Percentiles rank a stretch among this genome's conserved stretches.
Conservation (phyloP, 768 basidiomycete species). For the Phylloporus sp. region DNA sequence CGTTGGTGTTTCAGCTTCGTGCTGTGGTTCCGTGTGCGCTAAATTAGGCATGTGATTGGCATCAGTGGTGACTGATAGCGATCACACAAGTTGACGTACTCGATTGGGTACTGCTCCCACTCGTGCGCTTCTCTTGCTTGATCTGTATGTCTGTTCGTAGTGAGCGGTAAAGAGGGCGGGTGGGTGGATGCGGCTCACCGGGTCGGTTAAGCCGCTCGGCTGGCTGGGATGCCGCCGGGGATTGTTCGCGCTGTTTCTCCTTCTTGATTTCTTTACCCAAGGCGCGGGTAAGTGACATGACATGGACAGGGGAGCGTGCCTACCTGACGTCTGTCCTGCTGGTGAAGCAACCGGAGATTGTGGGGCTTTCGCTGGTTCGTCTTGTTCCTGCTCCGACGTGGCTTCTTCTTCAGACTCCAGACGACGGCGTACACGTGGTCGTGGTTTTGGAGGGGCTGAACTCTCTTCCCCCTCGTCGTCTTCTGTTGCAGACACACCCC, state of each 20-base stretch:
- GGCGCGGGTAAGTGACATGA: neutral
- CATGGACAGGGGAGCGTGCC: neutral
- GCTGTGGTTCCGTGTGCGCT: constrained; percentile 5
- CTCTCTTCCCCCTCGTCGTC: constrained; percentile 9
- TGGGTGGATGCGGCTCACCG: constrained; percentile 1
- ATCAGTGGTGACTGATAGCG: neutral
- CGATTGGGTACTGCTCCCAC: neutral
- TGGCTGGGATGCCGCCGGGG: neutral
- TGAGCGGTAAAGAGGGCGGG: neutral
- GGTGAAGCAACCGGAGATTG: constrained; percentile 1
- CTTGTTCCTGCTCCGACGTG: constrained; percentile 1
- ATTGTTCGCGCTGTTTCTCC: neutral
- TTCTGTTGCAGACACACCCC: neutral
- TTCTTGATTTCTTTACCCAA: constrained; percentile 4
- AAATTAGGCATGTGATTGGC: neutral
- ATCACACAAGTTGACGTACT: constrained; percentile 8
- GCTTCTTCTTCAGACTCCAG: constrained; percentile 10
- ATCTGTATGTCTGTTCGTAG: constrained; percentile 9
- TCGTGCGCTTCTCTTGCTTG: constrained; percentile 17
- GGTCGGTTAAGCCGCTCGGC: neutral
- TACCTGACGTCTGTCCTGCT: constrained; percentile 1
- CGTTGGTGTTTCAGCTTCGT: neutral
- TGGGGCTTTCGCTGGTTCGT: neutral
- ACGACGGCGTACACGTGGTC: constrained; percentile 5
- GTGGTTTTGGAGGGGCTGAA: neutral